A percentile compares a stretch with the other conserved stretches of the same genome.
These are phyloP conservation scores for Torulaspora pretoriensis DNA, from an alignment of 1,139 yeast genomes.

Conservation along the genomic window DNA sequence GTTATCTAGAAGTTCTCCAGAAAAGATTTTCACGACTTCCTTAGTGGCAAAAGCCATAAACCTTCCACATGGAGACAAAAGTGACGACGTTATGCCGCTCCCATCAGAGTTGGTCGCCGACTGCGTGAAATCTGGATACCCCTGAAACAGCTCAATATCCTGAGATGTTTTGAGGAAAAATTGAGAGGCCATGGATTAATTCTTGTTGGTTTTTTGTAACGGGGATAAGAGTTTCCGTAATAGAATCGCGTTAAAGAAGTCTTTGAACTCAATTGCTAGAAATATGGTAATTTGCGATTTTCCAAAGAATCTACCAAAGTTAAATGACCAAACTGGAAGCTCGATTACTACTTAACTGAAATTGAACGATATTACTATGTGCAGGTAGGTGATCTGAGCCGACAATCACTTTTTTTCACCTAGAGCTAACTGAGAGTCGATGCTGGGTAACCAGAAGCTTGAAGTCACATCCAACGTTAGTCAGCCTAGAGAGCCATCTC, in stretches of 20 bases:
- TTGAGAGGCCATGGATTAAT: conserved; percentile 34
- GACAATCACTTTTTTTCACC: conserved; percentile 5
- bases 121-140: conserved; percentile 38
- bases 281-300: not conserved
- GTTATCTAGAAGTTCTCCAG: conserved; percentile 50
- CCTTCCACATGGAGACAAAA: conserved; percentile 43
- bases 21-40: conserved; percentile 51
- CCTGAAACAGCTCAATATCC: conserved; percentile 37
- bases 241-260: not conserved
- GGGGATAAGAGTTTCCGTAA: not conserved
- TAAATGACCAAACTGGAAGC: not conserved
- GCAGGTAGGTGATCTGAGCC: not conserved
- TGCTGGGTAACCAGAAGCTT: not conserved
- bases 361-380: not conserved
- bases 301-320: not conserved
- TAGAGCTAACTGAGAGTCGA: not conserved
- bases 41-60: conserved; percentile 58
- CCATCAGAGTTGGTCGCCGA: conserved; percentile 39
- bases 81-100: conserved; percentile 48
- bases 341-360: not conserved
- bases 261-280: not conserved
- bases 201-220: not conserved
- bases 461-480: not conserved
- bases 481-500: not conserved
- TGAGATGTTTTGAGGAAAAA: conserved; percentile 35